phyloP scores from a whole-genome alignment of 495 filamentous ascomycete species.

The Penicillium samsonianum region DNA sequence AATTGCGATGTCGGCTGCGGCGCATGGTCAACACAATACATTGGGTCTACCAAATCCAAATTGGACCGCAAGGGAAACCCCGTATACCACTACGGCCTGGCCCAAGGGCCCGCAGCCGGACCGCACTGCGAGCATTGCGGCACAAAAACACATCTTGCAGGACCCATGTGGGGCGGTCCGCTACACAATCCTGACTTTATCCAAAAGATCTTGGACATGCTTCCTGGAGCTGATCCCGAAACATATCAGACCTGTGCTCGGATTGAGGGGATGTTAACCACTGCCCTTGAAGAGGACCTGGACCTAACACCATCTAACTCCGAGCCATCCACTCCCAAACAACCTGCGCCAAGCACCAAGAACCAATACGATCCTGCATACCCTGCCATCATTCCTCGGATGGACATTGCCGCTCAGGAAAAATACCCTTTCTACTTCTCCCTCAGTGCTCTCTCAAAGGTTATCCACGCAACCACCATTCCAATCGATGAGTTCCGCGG shows the following conservation, averaged over 20 bases:
- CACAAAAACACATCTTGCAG: slow-evolving; percentile 79
- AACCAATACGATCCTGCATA: slow-evolving; percentile 21
- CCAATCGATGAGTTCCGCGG: slow-evolving; percentile 72
- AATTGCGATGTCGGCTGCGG: slow-evolving; percentile 88
- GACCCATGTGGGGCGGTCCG: slow-evolving; percentile 93
- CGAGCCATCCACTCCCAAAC: slow-evolving; percentile 3
- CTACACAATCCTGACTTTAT: slow-evolving; percentile 84
- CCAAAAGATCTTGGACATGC: slow-evolving; percentile 65
- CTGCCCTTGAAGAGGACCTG: slow-evolving; percentile 75
- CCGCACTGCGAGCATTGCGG: slow-evolving; percentile 78
- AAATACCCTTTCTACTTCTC: slow-evolving; percentile 83
- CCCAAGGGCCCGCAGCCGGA: slow-evolving; percentile 63
- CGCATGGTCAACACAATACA: slow-evolving; percentile 75
- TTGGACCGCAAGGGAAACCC: slow-evolving; percentile 67
- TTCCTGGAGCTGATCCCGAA: slow-evolving; percentile 59
- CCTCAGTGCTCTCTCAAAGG: slow-evolving; percentile 67
- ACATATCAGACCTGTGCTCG: slow-evolving; percentile 76
- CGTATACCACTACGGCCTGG: slow-evolving; percentile 73
- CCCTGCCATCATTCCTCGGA: slow-evolving; percentile 38
- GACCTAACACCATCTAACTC: slow-evolving; percentile 24
- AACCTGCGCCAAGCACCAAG: slow-evolving; percentile 2
- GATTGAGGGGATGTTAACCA: slow-evolving; percentile 88
- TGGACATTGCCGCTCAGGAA: slow-evolving; percentile 60
- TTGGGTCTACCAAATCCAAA: slow-evolving; percentile 64
- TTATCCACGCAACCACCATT: slow-evolving; percentile 75